Conservation (phyloP, 2,329 filamentous ascomycete species). For the Zymoseptoria pseudotritici region DNA sequence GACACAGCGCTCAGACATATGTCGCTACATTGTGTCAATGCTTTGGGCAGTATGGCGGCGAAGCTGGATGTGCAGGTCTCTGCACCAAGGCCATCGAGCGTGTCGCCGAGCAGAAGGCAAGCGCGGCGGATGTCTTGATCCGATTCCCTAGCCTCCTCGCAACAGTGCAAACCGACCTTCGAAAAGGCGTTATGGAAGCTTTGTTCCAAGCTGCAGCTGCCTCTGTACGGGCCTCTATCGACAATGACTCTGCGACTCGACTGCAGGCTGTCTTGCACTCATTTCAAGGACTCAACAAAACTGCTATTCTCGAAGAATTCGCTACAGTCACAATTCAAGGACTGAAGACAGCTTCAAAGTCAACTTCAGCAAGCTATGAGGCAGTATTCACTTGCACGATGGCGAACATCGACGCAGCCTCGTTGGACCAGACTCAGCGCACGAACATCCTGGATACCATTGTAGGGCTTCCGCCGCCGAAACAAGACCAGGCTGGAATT, state of each 20-base stretch:
- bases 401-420: neutral
- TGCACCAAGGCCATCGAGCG: conserved; percentile 3
- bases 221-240: neutral
- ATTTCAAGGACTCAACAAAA: neutral
- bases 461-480: neutral
- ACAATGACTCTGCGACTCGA: neutral
- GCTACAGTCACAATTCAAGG: neutral
- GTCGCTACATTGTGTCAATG: conserved; percentile 8
- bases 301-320: neutral
- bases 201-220: neutral
- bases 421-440: neutral
- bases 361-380: neutral
- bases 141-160: neutral
- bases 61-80: neutral
- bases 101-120: neutral
- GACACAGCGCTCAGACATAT: conserved; percentile 8
- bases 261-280: neutral
- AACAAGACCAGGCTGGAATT: neutral
- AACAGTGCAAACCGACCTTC: neutral
- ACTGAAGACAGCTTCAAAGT: neutral
- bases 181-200: neutral
- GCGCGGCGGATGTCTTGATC: neutral
- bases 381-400: neutral
- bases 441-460: conserved; percentile 1
- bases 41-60: conserved; percentile 5